phyloP scores from a whole-genome alignment of 352 stramenopile species.

The Phytopythium aichiense region DNA sequence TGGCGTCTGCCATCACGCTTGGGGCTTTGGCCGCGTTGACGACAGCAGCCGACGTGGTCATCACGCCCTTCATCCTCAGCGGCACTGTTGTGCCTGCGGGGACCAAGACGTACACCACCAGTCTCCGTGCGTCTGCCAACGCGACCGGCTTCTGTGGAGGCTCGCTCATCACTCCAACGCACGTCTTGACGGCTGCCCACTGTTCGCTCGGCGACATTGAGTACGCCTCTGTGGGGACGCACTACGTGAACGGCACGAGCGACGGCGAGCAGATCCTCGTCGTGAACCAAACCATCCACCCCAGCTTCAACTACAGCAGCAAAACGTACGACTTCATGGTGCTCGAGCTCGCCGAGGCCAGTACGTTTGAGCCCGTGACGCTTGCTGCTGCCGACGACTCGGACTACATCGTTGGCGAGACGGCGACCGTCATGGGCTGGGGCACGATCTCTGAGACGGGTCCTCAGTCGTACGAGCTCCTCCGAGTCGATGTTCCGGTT shows the following conservation, averaged over 20 bases:
- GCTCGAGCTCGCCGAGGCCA: constrained; percentile 37
- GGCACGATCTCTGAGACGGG: constrained; percentile 31
- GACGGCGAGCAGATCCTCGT: constrained; percentile 50
- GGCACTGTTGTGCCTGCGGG: constrained; percentile 32
- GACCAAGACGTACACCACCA: constrained; percentile 34
- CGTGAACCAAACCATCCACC: constrained; percentile 39
- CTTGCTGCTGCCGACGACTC: constrained; percentile 25
- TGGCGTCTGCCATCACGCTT: background rate
- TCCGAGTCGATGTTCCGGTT: constrained; percentile 33
- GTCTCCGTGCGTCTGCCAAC: constrained; percentile 18
- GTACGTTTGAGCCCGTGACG: constrained; percentile 26
- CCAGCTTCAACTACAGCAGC: constrained; percentile 27
- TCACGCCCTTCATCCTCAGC: constrained; percentile 39
- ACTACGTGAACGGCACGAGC: constrained; percentile 38
- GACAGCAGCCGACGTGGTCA: background rate
- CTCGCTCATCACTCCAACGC: constrained; percentile 48
- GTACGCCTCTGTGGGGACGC: constrained; percentile 50
- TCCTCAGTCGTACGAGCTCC: constrained; percentile 29
- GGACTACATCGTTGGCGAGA: constrained; percentile 24
- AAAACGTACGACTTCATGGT: constrained; percentile 52
- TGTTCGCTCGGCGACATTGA: constrained; percentile 29
- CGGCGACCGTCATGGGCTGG: constrained; percentile 33
- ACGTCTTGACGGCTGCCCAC: constrained; percentile 45
- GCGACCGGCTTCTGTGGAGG: constrained; percentile 47
- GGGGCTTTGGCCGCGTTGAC: background rate